Evolutionary conservation across 1,284 basidiomycete genomes (phyloP), one percentile per base, ranked within the genome.

Genomic region (Ceratobasidium sp.): DNA sequence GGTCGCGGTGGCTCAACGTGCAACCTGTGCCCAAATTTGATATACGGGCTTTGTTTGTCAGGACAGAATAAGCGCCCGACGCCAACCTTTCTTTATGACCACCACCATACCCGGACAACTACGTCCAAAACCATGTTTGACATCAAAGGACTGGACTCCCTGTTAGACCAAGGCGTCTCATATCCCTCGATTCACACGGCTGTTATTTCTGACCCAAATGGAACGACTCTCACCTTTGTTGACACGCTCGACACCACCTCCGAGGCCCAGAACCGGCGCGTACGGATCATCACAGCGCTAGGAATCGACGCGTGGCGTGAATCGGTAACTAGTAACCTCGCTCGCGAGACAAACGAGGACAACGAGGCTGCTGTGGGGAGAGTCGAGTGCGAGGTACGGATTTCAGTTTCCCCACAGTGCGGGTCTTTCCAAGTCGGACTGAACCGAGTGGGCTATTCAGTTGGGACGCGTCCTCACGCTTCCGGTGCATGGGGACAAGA

Each of bases 231-330:
- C 44, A 74, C 71, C 20, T 74, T 74, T 65, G 71, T 74, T 48
- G 71, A 74, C 60, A 64, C 71, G 16, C 16, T 74, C 71, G 71
- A 74, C 59, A 54, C 71, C 14, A 74, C 71, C 60, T 74, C 71
- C 23, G 71, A 74, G 71, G 60, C 71, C 54, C 59, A 57, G 48
- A 74, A 74, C 48, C 71, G 71, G 46, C 57, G 71, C 16, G 71
- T 65, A n/a, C 71, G 71, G 60, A 55, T 74, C 54, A 48, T 74
- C 27, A 30, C 71, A 14, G 71, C 71, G 3, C 41, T 74, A 6
- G 71, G 71, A 64, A 74, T 54, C 35, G 71, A 74, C 27, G 71
- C 71, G 8, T 74, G 71, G 71, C 71, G 71, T 18, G 71, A 74
- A 64, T 74, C 71, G 4, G 71, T 65, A 6, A 64, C 57, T 50